Percentiles rank a stretch among this genome's conserved stretches.
Evolutionary conservation across 306 rosid genomes (phyloP).

Genomic region (Malus orientalis): DNA sequence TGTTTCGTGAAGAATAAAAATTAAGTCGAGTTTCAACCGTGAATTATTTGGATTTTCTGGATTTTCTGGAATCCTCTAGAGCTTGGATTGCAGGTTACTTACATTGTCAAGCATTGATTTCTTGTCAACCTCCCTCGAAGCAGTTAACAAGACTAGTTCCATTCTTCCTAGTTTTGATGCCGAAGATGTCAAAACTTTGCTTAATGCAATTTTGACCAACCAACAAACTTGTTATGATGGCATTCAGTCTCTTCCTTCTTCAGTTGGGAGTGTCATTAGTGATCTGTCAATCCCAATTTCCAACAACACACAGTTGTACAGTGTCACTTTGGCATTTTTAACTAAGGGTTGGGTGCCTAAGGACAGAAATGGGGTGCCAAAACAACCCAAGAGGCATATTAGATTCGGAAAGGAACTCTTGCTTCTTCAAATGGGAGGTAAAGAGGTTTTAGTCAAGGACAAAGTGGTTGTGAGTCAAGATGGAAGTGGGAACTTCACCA

Average conservation of each 20-base stretch:
- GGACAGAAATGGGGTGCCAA: not conserved
- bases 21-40: too few relatives aligned
- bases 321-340: too few relatives aligned
- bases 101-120: conserved; percentile 16
- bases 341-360: conserved; percentile 32
- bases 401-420: conserved; percentile 7
- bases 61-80: too few relatives aligned
- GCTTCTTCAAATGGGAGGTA: conserved; percentile 13
- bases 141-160: conserved; percentile 3
- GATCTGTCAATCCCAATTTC: conserved; percentile 5
- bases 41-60: too few relatives aligned
- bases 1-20: too few relatives aligned
- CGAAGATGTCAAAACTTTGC: conserved; percentile 27
- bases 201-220: conserved; percentile 34
- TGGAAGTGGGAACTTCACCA: conserved; percentile 24
- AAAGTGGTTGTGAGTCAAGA: conserved; percentile 30
- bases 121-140: not conserved
- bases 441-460: conserved; percentile 17
- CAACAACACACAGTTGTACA: conserved; percentile 3
- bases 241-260: conserved; percentile 1
- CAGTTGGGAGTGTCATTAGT: not conserved
- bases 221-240: conserved; percentile 31
- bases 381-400: not conserved
- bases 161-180: conserved; percentile 17
- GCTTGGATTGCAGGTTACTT: conserved; percentile 22